Conservation (phyloP, 2,329 filamentous ascomycete species). For the Fusarium haematococcum region DNA sequence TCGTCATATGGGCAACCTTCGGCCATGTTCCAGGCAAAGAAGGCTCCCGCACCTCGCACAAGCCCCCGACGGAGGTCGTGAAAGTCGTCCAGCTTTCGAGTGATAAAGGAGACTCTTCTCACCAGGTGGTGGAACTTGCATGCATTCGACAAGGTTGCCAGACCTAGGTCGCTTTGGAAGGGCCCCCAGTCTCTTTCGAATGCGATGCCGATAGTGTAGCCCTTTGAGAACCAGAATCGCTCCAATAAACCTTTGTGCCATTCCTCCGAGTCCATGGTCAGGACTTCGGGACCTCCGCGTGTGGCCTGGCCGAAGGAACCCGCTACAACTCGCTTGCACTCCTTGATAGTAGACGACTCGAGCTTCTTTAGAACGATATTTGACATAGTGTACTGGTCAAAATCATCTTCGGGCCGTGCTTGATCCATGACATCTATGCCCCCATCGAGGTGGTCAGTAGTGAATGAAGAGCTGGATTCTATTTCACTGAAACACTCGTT, state of each 20-base stretch:
- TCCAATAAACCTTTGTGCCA: no score
- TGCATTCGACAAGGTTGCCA: not conserved
- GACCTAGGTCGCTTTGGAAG: not conserved
- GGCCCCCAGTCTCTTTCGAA: not conserved
- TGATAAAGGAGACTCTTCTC: not conserved
- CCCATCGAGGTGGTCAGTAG: not conserved
- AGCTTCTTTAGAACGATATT: not conserved
- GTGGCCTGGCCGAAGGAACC: not conserved
- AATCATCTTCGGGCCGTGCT: not conserved
- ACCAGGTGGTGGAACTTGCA: not conserved
- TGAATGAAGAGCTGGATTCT: not conserved
- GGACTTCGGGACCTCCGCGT: not conserved
- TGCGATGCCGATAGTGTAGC: not conserved
- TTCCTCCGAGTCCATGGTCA: not conserved
- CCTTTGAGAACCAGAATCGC: not conserved
- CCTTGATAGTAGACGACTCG: fast-evolving
- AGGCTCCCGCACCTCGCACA: not conserved
- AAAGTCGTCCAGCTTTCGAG: not conserved
- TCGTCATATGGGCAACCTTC: not conserved
- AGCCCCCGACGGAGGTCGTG: not conserved
- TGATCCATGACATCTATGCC: not conserved
- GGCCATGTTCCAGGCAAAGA: not conserved
- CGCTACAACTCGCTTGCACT: not conserved
- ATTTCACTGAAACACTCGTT: not conserved
- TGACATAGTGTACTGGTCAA: not conserved